These are phyloP conservation scores for Ceratobasidium sp. DNA, from an alignment of 1,284 basidiomycete genomes.

Conservation along the genomic window DNA sequence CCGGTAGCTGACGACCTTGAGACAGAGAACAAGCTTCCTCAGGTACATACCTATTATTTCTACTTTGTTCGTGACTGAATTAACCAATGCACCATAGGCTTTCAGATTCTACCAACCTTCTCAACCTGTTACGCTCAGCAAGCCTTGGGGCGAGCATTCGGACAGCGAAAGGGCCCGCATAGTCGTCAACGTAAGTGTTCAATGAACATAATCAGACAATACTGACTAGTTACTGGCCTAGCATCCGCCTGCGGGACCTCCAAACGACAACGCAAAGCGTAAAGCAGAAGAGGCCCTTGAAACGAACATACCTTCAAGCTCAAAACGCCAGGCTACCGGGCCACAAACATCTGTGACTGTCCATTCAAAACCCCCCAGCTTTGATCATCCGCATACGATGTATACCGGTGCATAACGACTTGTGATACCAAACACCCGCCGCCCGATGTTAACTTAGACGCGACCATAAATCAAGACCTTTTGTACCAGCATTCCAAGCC, in stretches of 20 bases:
- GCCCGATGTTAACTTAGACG: not conserved
- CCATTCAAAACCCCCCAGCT: not conserved
- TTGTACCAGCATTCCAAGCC: slow-evolving; percentile 1
- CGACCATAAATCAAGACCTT: not conserved
- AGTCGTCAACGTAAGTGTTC: not conserved
- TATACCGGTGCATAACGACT: not conserved
- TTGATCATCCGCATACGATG: not conserved
- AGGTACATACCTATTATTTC: not conserved
- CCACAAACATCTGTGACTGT: not conserved
- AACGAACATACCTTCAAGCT: not conserved
- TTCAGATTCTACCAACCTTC: not conserved
- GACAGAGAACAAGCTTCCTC: not conserved
- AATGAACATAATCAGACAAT: not conserved
- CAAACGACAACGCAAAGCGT: not conserved
- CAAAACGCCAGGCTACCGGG: not conserved
- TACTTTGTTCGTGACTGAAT: not conserved
- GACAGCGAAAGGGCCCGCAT: not conserved
- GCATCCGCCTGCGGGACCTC: not conserved
- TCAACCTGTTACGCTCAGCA: slow-evolving; percentile 11
- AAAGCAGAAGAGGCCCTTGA: not conserved
- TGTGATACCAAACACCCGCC: not conserved
- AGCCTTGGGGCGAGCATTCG: slow-evolving; percentile 2
- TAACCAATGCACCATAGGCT: not conserved
- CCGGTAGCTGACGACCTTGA: not conserved
- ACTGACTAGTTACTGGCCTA: not conserved